phyloP scores from a whole-genome alignment of 129 eudicot genomes.

The Deinandra increscens region DNA sequence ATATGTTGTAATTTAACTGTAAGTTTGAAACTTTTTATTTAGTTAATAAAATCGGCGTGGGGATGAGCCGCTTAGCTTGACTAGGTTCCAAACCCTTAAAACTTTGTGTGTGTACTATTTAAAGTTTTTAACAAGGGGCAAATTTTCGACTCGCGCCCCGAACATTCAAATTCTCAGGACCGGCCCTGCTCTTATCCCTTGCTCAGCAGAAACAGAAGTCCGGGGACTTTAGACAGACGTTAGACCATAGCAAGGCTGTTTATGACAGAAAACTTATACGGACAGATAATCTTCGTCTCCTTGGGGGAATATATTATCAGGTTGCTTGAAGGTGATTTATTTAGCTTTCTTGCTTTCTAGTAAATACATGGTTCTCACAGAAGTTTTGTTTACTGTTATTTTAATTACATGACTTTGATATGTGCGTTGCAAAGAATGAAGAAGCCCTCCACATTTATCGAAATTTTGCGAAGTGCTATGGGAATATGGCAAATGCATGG shows the following conservation, averaged over 20 bases:
- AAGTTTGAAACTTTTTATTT: too few relatives aligned
- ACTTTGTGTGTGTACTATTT: too few relatives aligned
- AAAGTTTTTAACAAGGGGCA: too few relatives aligned
- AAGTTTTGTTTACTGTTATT: constrained; percentile 20
- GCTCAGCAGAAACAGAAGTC: constrained; percentile 88
- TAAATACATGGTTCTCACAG: constrained; percentile 15
- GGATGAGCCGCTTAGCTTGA: too few relatives aligned
- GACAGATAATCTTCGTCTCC: constrained; percentile 80
- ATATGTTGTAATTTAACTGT: too few relatives aligned
- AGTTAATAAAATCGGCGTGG: too few relatives aligned
- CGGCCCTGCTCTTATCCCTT: constrained; percentile 57
- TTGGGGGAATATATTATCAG: constrained; percentile 95
- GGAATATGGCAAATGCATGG: constrained; percentile 99
- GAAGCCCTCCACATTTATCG: constrained; percentile 88
- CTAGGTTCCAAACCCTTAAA: too few relatives aligned
- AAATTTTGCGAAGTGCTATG: constrained; percentile 92
- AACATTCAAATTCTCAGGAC: too few relatives aligned
- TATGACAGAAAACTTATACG: constrained; percentile 80
- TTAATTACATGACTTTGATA: constrained; percentile 83
- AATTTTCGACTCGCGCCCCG: too few relatives aligned
- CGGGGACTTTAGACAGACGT: constrained; percentile 85
- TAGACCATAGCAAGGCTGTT: constrained; percentile 84
- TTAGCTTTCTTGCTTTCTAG: constrained; percentile 14
- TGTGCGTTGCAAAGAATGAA: constrained; percentile 82
- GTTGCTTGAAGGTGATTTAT: constrained; percentile 54